Percentiles rank a stretch among this genome's conserved stretches.
phyloP scores from a whole-genome alignment of 1,284 basidiomycete genomes.

The Sporisorium exsertum region DNA sequence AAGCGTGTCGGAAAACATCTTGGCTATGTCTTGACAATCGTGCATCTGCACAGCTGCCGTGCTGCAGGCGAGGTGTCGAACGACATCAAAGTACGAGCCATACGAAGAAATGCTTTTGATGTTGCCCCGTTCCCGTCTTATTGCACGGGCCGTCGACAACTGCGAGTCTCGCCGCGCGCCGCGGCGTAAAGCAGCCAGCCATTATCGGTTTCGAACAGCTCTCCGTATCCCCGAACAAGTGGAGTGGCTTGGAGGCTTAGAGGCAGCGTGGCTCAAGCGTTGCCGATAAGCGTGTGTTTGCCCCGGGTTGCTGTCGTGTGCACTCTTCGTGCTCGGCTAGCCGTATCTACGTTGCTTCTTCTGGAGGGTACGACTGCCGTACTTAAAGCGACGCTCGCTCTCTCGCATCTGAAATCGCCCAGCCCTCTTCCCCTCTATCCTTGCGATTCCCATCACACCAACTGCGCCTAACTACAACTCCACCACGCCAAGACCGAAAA shows the following conservation, averaged over 20 bases:
- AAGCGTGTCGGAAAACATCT: not conserved
- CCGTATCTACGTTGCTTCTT: not conserved
- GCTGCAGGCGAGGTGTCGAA: not conserved
- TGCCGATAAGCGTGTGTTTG: too few species aligned
- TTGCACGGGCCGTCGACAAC: too few species aligned
- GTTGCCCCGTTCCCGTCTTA: not conserved
- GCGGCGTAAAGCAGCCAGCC: not conserved
- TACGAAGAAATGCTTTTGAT: not conserved
- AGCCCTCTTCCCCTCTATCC: too few species aligned
- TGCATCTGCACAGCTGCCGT: too few species aligned
- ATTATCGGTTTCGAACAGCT: not conserved
- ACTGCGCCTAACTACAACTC: too few species aligned
- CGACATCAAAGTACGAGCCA: not conserved
- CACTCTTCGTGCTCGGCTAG: not conserved
- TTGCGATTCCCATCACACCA: not conserved
- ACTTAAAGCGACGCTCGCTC: too few species aligned
- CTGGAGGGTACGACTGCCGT: not conserved
- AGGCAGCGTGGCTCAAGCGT: too few species aligned
- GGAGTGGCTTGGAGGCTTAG: not conserved
- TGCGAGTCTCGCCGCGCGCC: too few species aligned
- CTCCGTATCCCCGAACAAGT: not conserved
- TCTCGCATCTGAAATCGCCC: too few species aligned
- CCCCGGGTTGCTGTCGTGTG: too few species aligned
- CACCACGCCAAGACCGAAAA: slow-evolving; percentile 1
- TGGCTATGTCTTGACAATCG: not conserved